A percentile compares a stretch with the other conserved stretches of the same genome.
These are phyloP conservation scores for Pichia inconspicua DNA, from an alignment of 1,139 yeast species.

Conservation along the genomic window DNA sequence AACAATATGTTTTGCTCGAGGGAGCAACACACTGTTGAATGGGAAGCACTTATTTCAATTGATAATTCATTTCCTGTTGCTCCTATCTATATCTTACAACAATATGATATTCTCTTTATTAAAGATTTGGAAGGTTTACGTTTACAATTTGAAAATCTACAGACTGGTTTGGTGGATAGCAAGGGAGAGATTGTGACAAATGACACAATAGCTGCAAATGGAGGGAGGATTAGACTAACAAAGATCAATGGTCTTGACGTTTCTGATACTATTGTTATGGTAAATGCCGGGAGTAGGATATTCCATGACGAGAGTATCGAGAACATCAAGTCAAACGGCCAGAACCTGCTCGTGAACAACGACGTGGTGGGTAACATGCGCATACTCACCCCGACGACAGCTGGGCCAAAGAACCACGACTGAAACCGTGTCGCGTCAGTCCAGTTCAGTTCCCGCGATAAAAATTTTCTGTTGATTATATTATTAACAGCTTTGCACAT, in stretches of 20 bases:
- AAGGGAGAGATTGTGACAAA: constrained; percentile 12
- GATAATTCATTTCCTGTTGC: constrained; percentile 8
- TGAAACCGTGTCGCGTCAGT: too few relatives aligned
- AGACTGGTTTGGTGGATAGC: constrained; percentile 13
- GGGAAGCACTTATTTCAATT: constrained; percentile 21
- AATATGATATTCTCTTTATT: constrained; percentile 15
- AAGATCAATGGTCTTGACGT: constrained; percentile 11
- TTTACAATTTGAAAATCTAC: constrained; percentile 17
- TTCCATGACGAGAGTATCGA: neutral
- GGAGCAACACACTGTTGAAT: constrained; percentile 15
- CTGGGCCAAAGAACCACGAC: too few relatives aligned
- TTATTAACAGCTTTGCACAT: too few relatives aligned
- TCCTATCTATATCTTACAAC: constrained; percentile 5
- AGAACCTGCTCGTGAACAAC: neutral
- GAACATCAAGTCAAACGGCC: neutral
- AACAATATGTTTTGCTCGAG: constrained; percentile 14
- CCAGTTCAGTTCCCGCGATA: too few relatives aligned
- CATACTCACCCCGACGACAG: neutral
- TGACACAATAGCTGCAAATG: constrained; percentile 1
- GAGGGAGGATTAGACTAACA: neutral
- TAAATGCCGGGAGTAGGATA: neutral
- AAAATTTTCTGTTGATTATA: neutral
- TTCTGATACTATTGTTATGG: neutral
- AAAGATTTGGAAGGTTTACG: constrained; percentile 18
- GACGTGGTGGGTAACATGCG: constrained; percentile 1